A percentile compares a stretch with the other conserved stretches of the same genome.
These are phyloP conservation scores for Lotus japonicus DNA, from an alignment of 306 rosid genomes.

Conservation along the genomic window DNA sequence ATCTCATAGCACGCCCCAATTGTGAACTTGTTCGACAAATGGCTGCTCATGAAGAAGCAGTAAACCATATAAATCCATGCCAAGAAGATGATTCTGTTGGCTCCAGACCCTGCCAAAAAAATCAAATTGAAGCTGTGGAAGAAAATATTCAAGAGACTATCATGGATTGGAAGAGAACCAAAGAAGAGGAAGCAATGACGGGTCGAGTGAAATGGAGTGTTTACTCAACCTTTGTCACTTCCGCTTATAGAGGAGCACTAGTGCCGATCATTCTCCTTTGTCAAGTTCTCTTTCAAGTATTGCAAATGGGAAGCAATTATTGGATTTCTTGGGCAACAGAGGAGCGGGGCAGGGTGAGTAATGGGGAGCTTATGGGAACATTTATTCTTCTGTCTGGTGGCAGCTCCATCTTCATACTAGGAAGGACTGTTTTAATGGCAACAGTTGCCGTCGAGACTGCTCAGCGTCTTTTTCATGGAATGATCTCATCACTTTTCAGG, in stretches of 20 bases:
- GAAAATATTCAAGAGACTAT: conserved; percentile 29
- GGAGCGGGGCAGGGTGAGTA: conserved; percentile 38
- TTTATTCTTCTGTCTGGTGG: conserved; percentile 70
- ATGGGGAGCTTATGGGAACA: conserved; percentile 40
- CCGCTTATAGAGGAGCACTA: conserved; percentile 72
- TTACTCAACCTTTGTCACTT: conserved; percentile 69
- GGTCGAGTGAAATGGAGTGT: conserved; percentile 91
- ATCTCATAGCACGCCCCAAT: conserved; percentile 45
- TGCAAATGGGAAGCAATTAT: conserved; percentile 90
- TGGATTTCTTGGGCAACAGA: conserved; percentile 96
- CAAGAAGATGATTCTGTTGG: conserved; percentile 33
- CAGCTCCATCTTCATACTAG: conserved; percentile 78
- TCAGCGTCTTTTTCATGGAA: conserved; percentile 63
- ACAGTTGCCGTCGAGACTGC: conserved; percentile 70
- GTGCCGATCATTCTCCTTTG: conserved; percentile 83
- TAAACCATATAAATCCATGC: conserved; percentile 50
- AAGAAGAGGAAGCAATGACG: conserved; percentile 67
- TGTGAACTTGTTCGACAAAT: conserved; percentile 73
- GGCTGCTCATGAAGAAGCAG: conserved; percentile 68
- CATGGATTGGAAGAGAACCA: conserved; percentile 33
- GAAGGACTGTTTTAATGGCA: conserved; percentile 76
- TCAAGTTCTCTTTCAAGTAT: conserved; percentile 69
- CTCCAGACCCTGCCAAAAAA: conserved; percentile 30
- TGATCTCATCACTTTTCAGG: conserved; percentile 69
- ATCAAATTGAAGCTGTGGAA: conserved; percentile 53